Evolutionary conservation across 1,284 basidiomycete species (phyloP), one percentile per base, ranked within the genome.

Genomic region (Papiliotrema flavescens): DNA sequence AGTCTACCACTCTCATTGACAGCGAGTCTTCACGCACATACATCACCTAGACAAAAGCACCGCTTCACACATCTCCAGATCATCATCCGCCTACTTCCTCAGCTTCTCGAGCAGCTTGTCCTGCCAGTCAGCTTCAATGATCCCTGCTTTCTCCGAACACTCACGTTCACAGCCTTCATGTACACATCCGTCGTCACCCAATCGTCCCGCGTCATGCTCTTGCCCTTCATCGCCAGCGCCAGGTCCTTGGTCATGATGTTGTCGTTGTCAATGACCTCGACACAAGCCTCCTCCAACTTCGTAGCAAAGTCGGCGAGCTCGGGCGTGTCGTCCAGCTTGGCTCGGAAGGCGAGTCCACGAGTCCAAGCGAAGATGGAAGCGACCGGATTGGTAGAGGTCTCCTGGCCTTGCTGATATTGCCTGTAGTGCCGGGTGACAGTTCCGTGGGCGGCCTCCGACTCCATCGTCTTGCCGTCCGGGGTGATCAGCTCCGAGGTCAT

Each of bases 361-460:
- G 95, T 98, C 95, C 95, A 98, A 14, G 95, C 95, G 70, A 95
- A 98, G 81, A 98, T 98, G 55, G 90, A 94, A 41, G 95, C 95
- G 63, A 98, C 93, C 36, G 93, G 93, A 84, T 98, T 98, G 57
- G 95, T 98, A 57, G 89, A 91, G 15, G 92, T 97, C 79, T 97
- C 92, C 60, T 88, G 86, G 59, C 90, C 90, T 80, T 96, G 94
- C 79, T 98, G 94, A 78, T 87, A 89, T 79, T 98, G 93, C 56
- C 95, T 88, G 80, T 93, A 98, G 80, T 98, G 95, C 36, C 95
- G 86, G 7, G 94, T 97, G 55, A 94, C 73, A 32, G 61, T 69
- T 79, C 88, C 93, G 75, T 96, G 92, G n/a, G 93, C 93, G 51
- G 93, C 93, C 79, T 97, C 94, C 60, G 86, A 85, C 79, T 94